Conservation (phyloP, 1,284 basidiomycete genomes). For the Singerocomus inundabilis region DNA sequence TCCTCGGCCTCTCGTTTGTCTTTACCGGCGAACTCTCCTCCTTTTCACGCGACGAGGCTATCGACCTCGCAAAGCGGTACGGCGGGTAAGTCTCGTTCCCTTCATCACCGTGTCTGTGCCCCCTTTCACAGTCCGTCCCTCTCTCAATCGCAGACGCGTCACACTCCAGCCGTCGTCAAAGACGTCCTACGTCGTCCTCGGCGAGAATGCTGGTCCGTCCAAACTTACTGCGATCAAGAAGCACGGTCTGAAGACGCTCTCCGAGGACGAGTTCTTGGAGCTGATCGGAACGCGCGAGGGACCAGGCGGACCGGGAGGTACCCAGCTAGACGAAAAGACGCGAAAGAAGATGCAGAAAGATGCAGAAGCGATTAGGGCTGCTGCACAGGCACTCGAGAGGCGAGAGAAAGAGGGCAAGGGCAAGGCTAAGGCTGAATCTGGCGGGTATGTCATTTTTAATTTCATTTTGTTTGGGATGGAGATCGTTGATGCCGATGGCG, state of each 20-base stretch:
- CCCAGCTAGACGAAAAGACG: slow-evolving; percentile 72
- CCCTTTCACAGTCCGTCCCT: neutral
- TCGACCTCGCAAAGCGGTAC: slow-evolving; percentile 88
- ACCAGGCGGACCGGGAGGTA: slow-evolving; percentile 32
- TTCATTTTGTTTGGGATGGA: no score
- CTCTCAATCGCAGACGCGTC: slow-evolving; percentile 63
- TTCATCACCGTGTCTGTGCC: neutral
- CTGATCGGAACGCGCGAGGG: slow-evolving; percentile 71
- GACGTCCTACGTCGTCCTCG: slow-evolving; percentile 89
- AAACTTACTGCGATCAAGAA: slow-evolving; percentile 88
- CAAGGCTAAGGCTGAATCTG: slow-evolving; percentile 4
- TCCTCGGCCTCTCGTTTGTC: slow-evolving; percentile 88
- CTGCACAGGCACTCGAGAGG: slow-evolving; percentile 75
- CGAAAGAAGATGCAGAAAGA: slow-evolving; percentile 84
- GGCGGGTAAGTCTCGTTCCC: slow-evolving; percentile 63
- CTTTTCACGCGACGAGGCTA: slow-evolving; percentile 85
- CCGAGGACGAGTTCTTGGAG: slow-evolving; percentile 86
- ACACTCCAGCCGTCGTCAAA: slow-evolving; percentile 86
- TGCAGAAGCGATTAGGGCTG: slow-evolving; percentile 66
- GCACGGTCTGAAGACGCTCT: slow-evolving; percentile 71
- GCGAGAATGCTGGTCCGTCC: slow-evolving; percentile 82
- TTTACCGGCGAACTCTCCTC: slow-evolving; percentile 93
- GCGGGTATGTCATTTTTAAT: slow-evolving; percentile 17
- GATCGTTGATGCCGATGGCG: no score
- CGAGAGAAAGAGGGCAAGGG: slow-evolving; percentile 48